Evolutionary conservation across 208 protist genomes (phyloP).

Genomic region (Acanthamoeba lenticulata): DNA sequence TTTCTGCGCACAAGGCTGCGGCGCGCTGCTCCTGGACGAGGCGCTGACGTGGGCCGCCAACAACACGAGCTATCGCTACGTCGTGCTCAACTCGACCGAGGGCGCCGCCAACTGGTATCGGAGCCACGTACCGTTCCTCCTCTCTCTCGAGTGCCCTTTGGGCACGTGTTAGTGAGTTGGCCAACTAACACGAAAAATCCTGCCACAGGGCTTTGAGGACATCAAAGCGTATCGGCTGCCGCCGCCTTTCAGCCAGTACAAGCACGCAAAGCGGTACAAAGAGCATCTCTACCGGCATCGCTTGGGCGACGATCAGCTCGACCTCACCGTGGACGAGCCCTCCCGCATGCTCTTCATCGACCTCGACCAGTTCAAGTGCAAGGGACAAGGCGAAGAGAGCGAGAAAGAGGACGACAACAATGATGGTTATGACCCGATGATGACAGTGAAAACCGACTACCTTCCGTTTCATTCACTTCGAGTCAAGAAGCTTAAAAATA

Average conservation of each 20-base stretch:
- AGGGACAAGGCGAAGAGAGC: conserved; percentile 24
- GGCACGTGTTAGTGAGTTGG: not conserved
- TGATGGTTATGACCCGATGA: not conserved
- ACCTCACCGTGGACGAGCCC: conserved; percentile 2
- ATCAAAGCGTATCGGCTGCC: conserved; percentile 30
- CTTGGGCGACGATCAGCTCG: not conserved
- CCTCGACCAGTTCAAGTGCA: conserved; percentile 44
- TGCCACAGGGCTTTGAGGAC: conserved; percentile 3
- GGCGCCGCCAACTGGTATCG: conserved; percentile 15
- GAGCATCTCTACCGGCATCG: conserved; percentile 25
- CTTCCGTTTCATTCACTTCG: not conserved
- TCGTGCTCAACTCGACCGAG: conserved; percentile 41
- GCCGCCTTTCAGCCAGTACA: not conserved
- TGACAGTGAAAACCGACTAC: not conserved
- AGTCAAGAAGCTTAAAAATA: no score
- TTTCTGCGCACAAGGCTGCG: conserved; percentile 27
- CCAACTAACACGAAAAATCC: not conserved
- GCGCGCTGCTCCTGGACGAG: conserved; percentile 22
- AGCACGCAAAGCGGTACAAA: not conserved
- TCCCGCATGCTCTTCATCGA: conserved; percentile 32
- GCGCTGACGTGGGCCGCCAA: conserved; percentile 24
- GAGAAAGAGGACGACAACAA: not conserved
- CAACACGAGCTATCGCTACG: not conserved
- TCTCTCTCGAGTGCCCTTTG: not conserved
- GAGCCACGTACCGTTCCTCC: not conserved